Percentiles rank a stretch among this genome's conserved stretches.
These are phyloP conservation scores for Tetrahymena elliotti DNA, from an alignment of 73 alveolate genomes.

Conservation along the genomic window DNA sequence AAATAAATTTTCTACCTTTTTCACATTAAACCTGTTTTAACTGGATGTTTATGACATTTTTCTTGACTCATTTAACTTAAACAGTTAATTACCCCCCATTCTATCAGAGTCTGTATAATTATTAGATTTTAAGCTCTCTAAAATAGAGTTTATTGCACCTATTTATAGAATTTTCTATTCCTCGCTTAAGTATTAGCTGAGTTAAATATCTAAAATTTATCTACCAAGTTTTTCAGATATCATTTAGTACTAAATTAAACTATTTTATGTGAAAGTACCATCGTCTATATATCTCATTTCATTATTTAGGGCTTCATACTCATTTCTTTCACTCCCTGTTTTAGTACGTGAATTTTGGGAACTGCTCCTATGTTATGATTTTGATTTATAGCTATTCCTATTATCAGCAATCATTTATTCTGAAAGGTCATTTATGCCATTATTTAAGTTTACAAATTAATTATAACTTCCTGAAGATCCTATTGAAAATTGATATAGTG, in stretches of 20 bases:
- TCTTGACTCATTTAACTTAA: neutral
- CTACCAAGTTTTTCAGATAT: neutral
- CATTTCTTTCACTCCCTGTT: neutral
- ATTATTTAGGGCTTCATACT: neutral
- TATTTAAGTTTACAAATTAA: neutral
- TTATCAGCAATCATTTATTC: neutral
- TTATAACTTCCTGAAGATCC: neutral
- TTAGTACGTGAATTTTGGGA: neutral
- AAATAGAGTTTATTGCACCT: neutral
- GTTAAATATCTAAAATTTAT: neutral
- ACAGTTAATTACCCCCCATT: neutral
- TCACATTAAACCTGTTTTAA: neutral
- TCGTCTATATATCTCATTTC: neutral
- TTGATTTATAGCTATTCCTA: neutral
- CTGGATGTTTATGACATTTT: neutral
- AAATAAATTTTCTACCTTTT: neutral
- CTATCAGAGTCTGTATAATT: neutral
- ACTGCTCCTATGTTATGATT: neutral
- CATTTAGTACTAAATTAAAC: neutral
- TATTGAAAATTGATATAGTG: neutral
- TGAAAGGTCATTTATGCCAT: neutral
- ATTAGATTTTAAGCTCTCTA: neutral
- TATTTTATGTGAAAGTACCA: neutral
- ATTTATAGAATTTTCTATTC: neutral
- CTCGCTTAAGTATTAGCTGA: neutral